phyloP scores from a whole-genome alignment of 2,329 filamentous ascomycete species.

The Reticulascus tulasneorum region DNA sequence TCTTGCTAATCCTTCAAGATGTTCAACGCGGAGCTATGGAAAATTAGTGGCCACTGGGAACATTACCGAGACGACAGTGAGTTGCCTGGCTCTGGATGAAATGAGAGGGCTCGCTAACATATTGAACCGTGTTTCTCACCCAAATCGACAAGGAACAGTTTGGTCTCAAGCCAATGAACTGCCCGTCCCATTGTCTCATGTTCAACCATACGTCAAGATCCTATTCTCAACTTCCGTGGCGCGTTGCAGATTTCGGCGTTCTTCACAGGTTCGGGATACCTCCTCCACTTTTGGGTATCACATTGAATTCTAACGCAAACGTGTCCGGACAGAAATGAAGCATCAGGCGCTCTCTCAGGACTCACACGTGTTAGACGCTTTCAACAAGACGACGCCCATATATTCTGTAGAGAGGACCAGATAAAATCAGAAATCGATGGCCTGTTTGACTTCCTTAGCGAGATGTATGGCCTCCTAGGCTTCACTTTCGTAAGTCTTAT shows the following conservation, averaged over 20 bases:
- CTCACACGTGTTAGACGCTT: constrained; percentile 91
- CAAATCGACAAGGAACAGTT: constrained; percentile 77
- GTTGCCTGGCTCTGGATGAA: background rate
- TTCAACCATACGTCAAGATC: constrained; percentile 80
- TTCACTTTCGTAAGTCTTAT: constrained; percentile 50
- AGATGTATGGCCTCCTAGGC: constrained; percentile 72
- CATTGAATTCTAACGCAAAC: background rate
- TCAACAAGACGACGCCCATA: constrained; percentile 94
- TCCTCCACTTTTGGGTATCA: background rate
- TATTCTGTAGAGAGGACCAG: constrained; percentile 86
- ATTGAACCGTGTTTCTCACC: constrained; percentile 51
- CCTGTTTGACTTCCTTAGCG: constrained; percentile 81
- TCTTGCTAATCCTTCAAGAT: constrained; percentile 52
- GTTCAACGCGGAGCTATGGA: constrained; percentile 92
- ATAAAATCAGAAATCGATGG: constrained; percentile 69
- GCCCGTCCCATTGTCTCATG: constrained; percentile 87
- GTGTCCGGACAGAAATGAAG: constrained; percentile 73
- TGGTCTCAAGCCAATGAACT: constrained; percentile 92
- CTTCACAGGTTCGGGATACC: background rate
- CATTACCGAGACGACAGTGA: constrained; percentile 90
- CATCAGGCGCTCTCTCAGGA: constrained; percentile 85
- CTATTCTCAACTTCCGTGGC: constrained; percentile 85
- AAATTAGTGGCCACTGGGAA: constrained; percentile 90
- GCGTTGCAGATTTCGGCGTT: constrained; percentile 93
- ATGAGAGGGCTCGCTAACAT: background rate